Percentiles rank a stretch among this genome's conserved stretches.
phyloP scores from a whole-genome alignment of 108 stramenopile genomes.

The Pseudonitzschia multiseries region DNA sequence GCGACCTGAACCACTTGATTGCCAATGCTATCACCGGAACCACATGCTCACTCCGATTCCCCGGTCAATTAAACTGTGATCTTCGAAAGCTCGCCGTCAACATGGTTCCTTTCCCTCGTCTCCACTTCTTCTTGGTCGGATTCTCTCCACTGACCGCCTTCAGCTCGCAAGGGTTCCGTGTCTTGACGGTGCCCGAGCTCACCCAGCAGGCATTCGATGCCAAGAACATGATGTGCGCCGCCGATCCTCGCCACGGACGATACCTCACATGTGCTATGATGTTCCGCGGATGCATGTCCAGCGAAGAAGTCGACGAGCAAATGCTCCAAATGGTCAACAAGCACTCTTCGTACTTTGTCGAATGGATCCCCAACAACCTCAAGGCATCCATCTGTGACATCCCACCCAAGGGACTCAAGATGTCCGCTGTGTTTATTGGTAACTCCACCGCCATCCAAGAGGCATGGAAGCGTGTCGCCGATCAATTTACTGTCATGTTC shows the following conservation, averaged over 20 bases:
- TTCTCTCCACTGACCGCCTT: slow-evolving; percentile 92
- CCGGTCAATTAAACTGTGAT: slow-evolving; percentile 98
- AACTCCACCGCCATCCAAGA: slow-evolving; percentile 96
- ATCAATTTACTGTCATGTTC: slow-evolving; percentile 93
- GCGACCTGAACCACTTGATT: slow-evolving; percentile 94
- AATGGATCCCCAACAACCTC: slow-evolving; percentile 99
- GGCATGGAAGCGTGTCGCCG: slow-evolving; percentile 89
- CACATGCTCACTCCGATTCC: slow-evolving; percentile 96
- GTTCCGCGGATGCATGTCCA: slow-evolving; percentile 98
- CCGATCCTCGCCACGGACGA: slow-evolving; percentile 98
- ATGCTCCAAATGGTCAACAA: slow-evolving; percentile 98
- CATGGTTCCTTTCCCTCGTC: slow-evolving; percentile 99
- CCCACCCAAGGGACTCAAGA: slow-evolving; percentile 94
- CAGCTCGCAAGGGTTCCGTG: slow-evolving; percentile 94
- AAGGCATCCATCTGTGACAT: slow-evolving; percentile 99
- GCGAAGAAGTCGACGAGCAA: slow-evolving; percentile 96
- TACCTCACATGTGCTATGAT: slow-evolving; percentile 98
- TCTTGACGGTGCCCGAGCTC: slow-evolving; percentile 95
- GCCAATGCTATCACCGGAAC: slow-evolving; percentile 93
- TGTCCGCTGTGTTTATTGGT: slow-evolving; percentile 92
- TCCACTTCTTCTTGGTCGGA: slow-evolving; percentile 99
- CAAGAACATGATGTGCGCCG: slow-evolving; percentile 99
- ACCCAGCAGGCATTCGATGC: slow-evolving; percentile 96
- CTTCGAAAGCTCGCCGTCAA: slow-evolving; percentile 98
- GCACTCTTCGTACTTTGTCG: slow-evolving; percentile 98